Evolutionary conservation across 2,329 filamentous ascomycete genomes (phyloP).

Genomic region (Talaromyces sp.): DNA sequence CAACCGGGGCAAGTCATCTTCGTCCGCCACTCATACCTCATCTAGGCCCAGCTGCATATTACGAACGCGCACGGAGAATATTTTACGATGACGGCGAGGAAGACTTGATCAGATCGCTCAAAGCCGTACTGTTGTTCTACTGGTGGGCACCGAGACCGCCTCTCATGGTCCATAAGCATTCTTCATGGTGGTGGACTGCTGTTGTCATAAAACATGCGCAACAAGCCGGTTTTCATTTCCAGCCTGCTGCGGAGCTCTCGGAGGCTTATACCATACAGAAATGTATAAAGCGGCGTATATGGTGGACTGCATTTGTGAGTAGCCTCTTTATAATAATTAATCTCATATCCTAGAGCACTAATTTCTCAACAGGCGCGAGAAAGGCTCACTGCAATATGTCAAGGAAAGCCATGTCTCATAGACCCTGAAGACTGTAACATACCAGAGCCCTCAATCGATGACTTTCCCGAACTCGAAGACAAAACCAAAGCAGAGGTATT

Average conservation of each 20-base stretch:
- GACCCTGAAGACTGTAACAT: not conserved
- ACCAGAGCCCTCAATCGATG: not conserved
- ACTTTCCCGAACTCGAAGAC: not conserved
- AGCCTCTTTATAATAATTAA: not conserved
- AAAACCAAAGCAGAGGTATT: not conserved
- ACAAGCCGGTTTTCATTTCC: not conserved
- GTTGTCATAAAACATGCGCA: not conserved
- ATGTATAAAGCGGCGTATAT: not conserved
- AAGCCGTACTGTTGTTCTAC: not conserved
- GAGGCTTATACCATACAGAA: not conserved
- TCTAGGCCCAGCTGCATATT: not conserved
- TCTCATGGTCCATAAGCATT: constrained; percentile 1
- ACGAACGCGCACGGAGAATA: not conserved
- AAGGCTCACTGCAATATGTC: not conserved
- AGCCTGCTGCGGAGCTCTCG: not conserved
- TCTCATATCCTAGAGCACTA: not conserved
- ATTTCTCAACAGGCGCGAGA: not conserved
- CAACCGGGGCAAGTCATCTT: not conserved
- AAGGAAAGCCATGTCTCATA: not conserved
- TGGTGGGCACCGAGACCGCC: constrained; percentile 1
- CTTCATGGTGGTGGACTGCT: not conserved
- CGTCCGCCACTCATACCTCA: not conserved
- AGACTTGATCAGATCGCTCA: not conserved
- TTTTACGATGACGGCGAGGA: not conserved
- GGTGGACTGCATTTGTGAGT: not conserved